Evolutionary conservation across 164 flowering plant genomes (phyloP), one percentile per base, ranked within the genome.

Genomic region (grape (Vitis vinifera)): DNA sequence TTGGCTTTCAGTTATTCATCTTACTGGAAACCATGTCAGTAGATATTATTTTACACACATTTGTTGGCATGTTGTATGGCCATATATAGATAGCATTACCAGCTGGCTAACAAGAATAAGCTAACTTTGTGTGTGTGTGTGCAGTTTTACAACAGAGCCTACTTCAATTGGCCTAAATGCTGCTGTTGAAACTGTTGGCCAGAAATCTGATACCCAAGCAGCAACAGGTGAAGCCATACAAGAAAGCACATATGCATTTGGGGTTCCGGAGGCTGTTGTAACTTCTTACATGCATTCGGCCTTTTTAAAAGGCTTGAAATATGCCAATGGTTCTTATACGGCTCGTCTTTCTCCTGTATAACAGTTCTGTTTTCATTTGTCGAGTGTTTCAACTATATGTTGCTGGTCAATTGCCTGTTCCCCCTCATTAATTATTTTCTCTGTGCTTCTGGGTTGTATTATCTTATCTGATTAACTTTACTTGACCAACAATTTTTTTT

Each of bases 141-240:
- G n/a, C 93, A 95, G 99, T 78, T 89, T 96, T 79, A 65, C 65
- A n/a, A 79, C 87, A 3, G 93, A 92, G 50, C 82, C 88, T 0
- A 66, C 78, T 59, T 87, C 98, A 37, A 67, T 67, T 31, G 93
- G 97, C 27, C 79, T 96, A 81, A 96, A 96, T 75, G 86, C 78
- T 82, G 95, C 92, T 69, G 81, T 93, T 62, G 88, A 71, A 62
- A 70, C 78, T 3, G 59, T 73, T 61, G 51, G 27, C 11, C 73
- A 63, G 19, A 78, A 81, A 65, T 59, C 84, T 58, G 76, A 81
- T 76, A 14, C 75, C 60, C 68, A 68, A 69, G 61, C 68, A 7
- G 65, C 62, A 16, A 70, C 72, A 27, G 30, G 50, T 8, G 76
- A 76, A 23, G 27, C 27, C 27, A 23, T 23, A 23, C 27, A 23